Evolutionary conservation across 495 filamentous ascomycete genomes (phyloP).

Genomic region (Aspergillus campestris): DNA sequence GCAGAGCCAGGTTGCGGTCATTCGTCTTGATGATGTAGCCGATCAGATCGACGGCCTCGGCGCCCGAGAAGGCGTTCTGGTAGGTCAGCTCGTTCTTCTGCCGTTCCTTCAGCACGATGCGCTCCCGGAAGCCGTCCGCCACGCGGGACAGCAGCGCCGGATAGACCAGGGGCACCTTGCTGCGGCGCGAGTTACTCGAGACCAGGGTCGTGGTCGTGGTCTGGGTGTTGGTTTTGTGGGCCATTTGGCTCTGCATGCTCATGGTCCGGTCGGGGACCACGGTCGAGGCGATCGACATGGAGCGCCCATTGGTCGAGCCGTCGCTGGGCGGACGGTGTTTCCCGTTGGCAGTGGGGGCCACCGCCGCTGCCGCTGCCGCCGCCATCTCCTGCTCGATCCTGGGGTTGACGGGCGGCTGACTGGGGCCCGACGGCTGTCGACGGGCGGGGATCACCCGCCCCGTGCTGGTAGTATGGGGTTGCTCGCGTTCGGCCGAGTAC

Average conservation of each 20-base stretch:
- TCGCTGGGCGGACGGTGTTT: slow-evolving; percentile 35
- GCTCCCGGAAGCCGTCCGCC: slow-evolving; percentile 81
- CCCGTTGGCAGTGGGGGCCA: slow-evolving; percentile 17
- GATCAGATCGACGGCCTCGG: slow-evolving; percentile 92
- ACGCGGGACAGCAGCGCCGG: slow-evolving; percentile 87
- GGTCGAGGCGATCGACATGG: slow-evolving; percentile 90
- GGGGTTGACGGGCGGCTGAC: slow-evolving; percentile 11
- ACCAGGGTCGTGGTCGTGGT: slow-evolving; percentile 24
- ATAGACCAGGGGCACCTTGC: slow-evolving; percentile 73
- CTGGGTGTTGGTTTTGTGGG: slow-evolving; percentile 22
- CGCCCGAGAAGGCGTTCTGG: slow-evolving; percentile 90
- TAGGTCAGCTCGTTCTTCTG: slow-evolving; percentile 97
- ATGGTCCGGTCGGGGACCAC: slow-evolving; percentile 44
- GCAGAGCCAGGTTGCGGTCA: slow-evolving; percentile 87
- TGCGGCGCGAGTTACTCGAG: slow-evolving; percentile 40
- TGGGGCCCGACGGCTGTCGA: slow-evolving; percentile 47
- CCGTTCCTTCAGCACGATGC: slow-evolving; percentile 71
- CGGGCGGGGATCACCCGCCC: slow-evolving; percentile 76
- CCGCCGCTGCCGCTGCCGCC: slow-evolving; percentile 13
- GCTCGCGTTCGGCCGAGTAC: slow-evolving; percentile 69
- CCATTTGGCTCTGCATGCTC: slow-evolving; percentile 37
- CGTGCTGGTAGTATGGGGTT: slow-evolving; percentile 73
- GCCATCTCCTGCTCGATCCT: slow-evolving; percentile 19
- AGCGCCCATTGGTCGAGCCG: slow-evolving; percentile 39
- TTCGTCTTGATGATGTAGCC: slow-evolving; percentile 92